Percentiles rank a stretch among this genome's conserved stretches.
These are phyloP conservation scores for Microcera coccophila DNA, from an alignment of 2,329 filamentous ascomycete genomes.

Conservation along the genomic window DNA sequence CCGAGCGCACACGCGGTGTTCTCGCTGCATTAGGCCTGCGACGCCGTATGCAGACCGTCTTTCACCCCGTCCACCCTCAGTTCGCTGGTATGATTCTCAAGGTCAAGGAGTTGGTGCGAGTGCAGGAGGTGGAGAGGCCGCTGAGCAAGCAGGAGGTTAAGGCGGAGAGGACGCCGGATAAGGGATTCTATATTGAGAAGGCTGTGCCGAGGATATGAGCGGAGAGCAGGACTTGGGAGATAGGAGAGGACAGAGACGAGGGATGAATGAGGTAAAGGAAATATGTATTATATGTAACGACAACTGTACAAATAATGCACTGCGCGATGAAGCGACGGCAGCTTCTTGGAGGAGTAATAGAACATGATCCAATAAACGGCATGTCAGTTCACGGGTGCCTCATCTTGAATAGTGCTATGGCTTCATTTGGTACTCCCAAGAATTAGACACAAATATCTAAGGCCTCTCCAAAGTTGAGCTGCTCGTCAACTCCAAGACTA, in stretches of 20 bases:
- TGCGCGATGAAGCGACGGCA: slow-evolving; percentile 3
- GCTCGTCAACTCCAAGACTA: background rate
- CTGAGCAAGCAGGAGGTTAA: slow-evolving; percentile 66
- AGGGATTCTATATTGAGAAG: slow-evolving; percentile 77
- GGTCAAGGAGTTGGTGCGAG: slow-evolving; percentile 86
- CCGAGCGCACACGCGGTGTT: slow-evolving; percentile 72
- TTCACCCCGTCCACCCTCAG: slow-evolving; percentile 76
- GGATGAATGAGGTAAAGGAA: background rate
- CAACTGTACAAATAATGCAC: slow-evolving; percentile 22
- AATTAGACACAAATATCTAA: background rate
- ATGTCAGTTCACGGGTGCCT: background rate
- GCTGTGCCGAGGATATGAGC: slow-evolving; percentile 27
- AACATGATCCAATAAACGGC: background rate
- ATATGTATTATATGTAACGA: slow-evolving; percentile 33
- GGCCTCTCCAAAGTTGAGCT: too few species aligned
- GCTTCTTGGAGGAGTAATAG: slow-evolving; percentile 4
- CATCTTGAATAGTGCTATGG: background rate
- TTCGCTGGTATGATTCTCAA: slow-evolving; percentile 88
- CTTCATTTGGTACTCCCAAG: background rate
- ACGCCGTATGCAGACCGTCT: slow-evolving; percentile 81
- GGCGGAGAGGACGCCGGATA: slow-evolving; percentile 67
- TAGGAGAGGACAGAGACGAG: slow-evolving; percentile 1
- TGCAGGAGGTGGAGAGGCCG: slow-evolving; percentile 68
- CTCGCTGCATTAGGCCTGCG: slow-evolving; percentile 81
- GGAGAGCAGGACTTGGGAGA: background rate